phyloP scores from a whole-genome alignment of 257 asterid genomes.

The Capsicum pubescens region DNA sequence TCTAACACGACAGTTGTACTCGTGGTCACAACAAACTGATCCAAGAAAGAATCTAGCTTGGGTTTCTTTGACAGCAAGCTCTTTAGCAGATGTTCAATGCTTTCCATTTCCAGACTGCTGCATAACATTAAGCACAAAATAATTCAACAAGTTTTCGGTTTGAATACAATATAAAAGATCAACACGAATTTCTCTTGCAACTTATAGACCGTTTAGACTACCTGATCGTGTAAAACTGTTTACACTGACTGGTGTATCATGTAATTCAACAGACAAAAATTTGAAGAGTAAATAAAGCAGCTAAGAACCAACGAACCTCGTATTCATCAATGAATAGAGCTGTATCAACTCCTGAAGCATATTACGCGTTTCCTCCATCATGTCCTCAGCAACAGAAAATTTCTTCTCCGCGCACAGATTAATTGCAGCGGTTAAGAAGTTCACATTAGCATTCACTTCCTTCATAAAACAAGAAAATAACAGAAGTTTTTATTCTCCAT shows the following conservation, averaged over 20 bases:
- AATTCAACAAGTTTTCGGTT: not conserved
- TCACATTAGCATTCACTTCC: constrained; percentile 33
- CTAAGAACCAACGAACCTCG: constrained; percentile 29
- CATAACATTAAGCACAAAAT: not conserved
- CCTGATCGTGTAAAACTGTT: too few relatives aligned
- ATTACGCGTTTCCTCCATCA: constrained; percentile 7
- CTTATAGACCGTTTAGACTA: too few relatives aligned
- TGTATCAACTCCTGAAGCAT: constrained; percentile 36
- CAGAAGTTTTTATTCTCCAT: not conserved
- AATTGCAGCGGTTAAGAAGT: constrained; percentile 22
- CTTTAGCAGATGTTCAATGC: constrained; percentile 29
- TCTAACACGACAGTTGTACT: not conserved
- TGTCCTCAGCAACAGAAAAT: constrained; percentile 27
- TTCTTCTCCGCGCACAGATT: constrained; percentile 20
- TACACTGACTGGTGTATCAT: too few relatives aligned
- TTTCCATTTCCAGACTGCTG: not conserved
- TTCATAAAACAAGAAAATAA: not conserved
- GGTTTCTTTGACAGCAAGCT: constrained; percentile 31
- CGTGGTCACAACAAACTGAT: not conserved
- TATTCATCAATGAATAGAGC: constrained; percentile 26
- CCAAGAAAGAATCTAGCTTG: constrained; percentile 19
- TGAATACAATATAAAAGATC: not conserved
- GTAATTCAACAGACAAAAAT: not conserved
- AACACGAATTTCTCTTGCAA: too few relatives aligned
- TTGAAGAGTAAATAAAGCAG: too few relatives aligned